phyloP scores from a whole-genome alignment of 2,329 filamentous ascomycete species.

The Sordariomycetes sp. region DNA sequence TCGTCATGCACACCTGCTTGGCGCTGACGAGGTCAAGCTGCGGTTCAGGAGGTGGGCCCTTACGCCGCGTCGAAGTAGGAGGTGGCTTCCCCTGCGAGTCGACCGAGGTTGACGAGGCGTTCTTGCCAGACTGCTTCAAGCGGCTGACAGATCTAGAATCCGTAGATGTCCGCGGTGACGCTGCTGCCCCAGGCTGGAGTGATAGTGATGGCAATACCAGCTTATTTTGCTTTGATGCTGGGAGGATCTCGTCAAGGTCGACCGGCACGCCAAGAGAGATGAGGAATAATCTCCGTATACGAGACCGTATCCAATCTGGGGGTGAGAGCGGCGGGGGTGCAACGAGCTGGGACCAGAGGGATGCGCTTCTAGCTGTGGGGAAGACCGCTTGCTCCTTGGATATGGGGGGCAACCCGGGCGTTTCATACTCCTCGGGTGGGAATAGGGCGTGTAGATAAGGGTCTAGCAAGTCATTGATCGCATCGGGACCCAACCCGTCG shows the following conservation, averaged over 20 bases:
- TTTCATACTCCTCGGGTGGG: constrained; percentile 42
- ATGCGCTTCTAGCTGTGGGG: constrained; percentile 75
- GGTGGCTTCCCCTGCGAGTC: constrained; percentile 44
- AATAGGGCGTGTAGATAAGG: constrained; percentile 60
- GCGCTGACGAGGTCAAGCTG: constrained; percentile 71
- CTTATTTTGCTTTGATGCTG: constrained; percentile 96
- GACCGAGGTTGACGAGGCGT: constrained; percentile 46
- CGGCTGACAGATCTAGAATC: constrained; percentile 37
- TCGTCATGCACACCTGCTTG: constrained; percentile 70
- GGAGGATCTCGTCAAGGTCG: constrained; percentile 93
- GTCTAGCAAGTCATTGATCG: constrained; percentile 49
- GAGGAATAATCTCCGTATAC: constrained; percentile 87
- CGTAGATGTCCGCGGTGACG: constrained; percentile 42
- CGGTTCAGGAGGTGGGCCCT: constrained; percentile 57
- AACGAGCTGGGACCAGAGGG: constrained; percentile 92
- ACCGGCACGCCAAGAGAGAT: constrained; percentile 94
- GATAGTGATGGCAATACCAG: constrained; percentile 85
- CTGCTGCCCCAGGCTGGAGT: constrained; percentile 40
- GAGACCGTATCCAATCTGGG: constrained; percentile 94
- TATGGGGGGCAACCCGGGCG: constrained; percentile 37
- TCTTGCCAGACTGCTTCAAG: constrained; percentile 34
- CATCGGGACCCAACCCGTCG: constrained; percentile 47
- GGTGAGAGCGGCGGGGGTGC: constrained; percentile 90
- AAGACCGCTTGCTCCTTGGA: constrained; percentile 56
- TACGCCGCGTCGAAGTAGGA: constrained; percentile 30